A percentile compares a stretch with the other conserved stretches of the same genome.
These are phyloP conservation scores for Scutellaria baicalensis DNA, from an alignment of 257 asterid species.

Conservation along the genomic window DNA sequence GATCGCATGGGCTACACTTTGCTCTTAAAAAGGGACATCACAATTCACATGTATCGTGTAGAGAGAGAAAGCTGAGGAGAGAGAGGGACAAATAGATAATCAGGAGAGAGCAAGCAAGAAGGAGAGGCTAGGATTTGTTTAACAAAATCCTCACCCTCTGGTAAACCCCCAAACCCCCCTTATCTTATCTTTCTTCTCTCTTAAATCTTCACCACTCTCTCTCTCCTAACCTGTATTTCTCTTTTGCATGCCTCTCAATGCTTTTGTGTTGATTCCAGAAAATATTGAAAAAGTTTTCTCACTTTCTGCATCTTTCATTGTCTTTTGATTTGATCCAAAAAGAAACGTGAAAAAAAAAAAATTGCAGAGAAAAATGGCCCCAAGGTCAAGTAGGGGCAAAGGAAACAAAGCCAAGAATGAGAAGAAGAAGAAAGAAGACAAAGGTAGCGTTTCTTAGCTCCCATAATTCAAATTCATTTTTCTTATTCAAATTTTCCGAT, in stretches of 20 bases:
- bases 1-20: conserved; percentile 30
- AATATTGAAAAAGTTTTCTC: neutral
- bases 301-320: neutral
- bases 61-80: conserved; percentile 18
- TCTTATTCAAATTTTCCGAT: neutral
- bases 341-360: neutral
- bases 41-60: conserved; percentile 22
- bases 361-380: conserved; percentile 56
- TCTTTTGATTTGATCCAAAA: too few species aligned
- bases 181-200: conserved; percentile 36
- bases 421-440: conserved; percentile 95
- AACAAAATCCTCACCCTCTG: conserved; percentile 32
- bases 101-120: conserved; percentile 31
- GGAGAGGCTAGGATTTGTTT: conserved; percentile 66
- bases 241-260: conserved; percentile 27
- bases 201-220: neutral
- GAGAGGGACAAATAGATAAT: conserved; percentile 9
- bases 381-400: conserved; percentile 83
- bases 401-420: conserved; percentile 69
- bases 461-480: neutral
- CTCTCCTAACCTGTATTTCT: neutral
- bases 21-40: conserved; percentile 38
- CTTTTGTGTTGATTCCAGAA: neutral
- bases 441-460: conserved; percentile 32
- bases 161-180: conserved; percentile 35